Evolutionary conservation across 2,329 filamentous ascomycete species (phyloP).

Genomic region (Purpureocillium takamizusanense): DNA sequence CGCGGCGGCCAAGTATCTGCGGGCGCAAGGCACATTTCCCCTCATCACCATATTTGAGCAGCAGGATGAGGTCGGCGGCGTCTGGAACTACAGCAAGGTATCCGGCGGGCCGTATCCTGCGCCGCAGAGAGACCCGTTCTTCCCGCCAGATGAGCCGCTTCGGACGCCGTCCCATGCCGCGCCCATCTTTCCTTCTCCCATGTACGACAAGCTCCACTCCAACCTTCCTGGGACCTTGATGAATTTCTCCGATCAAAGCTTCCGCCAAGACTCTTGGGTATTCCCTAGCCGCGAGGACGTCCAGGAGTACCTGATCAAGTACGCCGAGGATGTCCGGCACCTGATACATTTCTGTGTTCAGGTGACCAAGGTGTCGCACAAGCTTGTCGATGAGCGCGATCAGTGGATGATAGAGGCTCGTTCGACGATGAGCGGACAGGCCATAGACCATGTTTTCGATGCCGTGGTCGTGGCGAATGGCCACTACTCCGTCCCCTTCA

Average conservation of each 20-base stretch:
- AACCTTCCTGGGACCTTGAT: constrained; percentile 81
- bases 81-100: constrained; percentile 69
- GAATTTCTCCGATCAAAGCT: constrained; percentile 64
- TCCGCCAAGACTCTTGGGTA: constrained; percentile 54
- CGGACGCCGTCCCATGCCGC: constrained; percentile 29
- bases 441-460: constrained; percentile 49
- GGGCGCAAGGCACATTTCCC: constrained; percentile 58
- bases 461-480: constrained; percentile 69
- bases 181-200: constrained; percentile 67
- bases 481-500: constrained; percentile 61
- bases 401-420: constrained; percentile 54
- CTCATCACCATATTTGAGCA: constrained; percentile 77
- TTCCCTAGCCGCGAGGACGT: constrained; percentile 69
- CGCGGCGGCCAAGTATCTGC: constrained; percentile 70
- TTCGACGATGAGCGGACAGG: constrained; percentile 34
- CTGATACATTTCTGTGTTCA: constrained; percentile 63
- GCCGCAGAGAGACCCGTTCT: constrained; percentile 60
- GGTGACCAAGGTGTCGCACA: constrained; percentile 48
- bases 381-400: constrained; percentile 21
- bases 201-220: constrained; percentile 76
- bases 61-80: constrained; percentile 64
- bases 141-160: constrained; percentile 54
- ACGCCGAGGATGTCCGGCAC: constrained; percentile 57
- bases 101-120: constrained; percentile 40
- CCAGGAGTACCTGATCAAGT: constrained; percentile 63